These are phyloP conservation scores for Saccharomycopsis crataegensis DNA, from an alignment of 1,139 yeast species.

Conservation along the genomic window DNA sequence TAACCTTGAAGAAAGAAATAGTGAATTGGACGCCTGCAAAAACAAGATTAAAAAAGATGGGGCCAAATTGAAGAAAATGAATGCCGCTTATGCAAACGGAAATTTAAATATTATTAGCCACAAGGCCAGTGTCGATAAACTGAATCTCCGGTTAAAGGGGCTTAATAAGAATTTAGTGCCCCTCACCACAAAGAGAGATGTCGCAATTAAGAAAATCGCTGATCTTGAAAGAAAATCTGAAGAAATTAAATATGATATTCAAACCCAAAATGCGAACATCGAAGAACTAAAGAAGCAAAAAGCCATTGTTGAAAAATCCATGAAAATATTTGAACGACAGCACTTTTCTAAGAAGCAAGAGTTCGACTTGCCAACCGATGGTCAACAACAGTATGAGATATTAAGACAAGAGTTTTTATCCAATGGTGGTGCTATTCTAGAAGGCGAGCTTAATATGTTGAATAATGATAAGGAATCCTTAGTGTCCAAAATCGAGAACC, in stretches of 20 bases:
- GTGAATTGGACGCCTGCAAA: conserved; percentile 17
- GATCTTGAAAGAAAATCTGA: conserved; percentile 44
- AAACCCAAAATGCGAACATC: conserved; percentile 42
- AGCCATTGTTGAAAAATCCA: conserved; percentile 38
- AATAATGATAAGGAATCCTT: conserved; percentile 41
- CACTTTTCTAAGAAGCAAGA: conserved; percentile 29
- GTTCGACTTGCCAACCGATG: conserved; percentile 39
- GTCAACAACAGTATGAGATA: conserved; percentile 50
- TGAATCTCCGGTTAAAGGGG: conserved; percentile 27
- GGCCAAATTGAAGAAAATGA: conserved; percentile 25
- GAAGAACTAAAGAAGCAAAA: conserved; percentile 41
- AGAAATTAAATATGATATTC: conserved; percentile 46
- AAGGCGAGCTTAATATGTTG: conserved; percentile 40
- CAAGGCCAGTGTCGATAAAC: conserved; percentile 34
- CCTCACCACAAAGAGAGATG: conserved; percentile 29
- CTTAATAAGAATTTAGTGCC: conserved; percentile 15
- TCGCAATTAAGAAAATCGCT: conserved; percentile 40
- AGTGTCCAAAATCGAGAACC: conserved; percentile 33
- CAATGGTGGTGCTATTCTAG: conserved; percentile 51
- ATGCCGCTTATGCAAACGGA: conserved; percentile 41
- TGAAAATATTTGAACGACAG: conserved; percentile 38
- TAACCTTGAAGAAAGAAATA: conserved; percentile 18
- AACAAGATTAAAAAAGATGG: conserved; percentile 26
- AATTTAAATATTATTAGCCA: conserved; percentile 37
- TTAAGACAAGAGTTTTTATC: conserved; percentile 53